Base-by-base conservation (phyloP, 2,329 filamentous ascomycete genomes). In the Plenodomus tracheiphilus region DNA sequence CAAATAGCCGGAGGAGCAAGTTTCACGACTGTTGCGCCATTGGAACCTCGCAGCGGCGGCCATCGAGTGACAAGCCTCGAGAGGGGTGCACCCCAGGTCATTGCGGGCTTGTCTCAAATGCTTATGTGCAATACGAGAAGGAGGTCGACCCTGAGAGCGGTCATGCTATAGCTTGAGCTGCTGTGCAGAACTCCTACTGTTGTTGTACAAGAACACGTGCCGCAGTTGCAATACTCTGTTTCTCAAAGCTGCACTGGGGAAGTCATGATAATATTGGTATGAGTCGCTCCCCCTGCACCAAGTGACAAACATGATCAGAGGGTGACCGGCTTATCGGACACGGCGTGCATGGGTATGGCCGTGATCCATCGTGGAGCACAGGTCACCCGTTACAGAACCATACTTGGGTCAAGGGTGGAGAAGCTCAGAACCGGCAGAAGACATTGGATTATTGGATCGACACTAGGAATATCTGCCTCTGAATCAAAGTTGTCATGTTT, bases 1-100 rank as follows among this genome's bases (percentile, higher is more conserved):
- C 43, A 54, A 51, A 52, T 52, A 55, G 37, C 34, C 46, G 46
- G 45, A 45, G 38, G 39, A 49, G 41, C 49, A 39, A 53, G 60
- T 63, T 57, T 63, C 60, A 62, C 41, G 47, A 39, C 36, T 51
- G 50, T 59, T 51, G 47, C 56, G 53, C 58, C 52, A 45, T 47
- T 13, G 25, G n/a, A 30, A 30, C 47, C 47, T 19, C 35, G 25
- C 38, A 28, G 40, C 40, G 51, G 41, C 49, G 42, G 41, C 41
- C 51, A 54, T 46, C 54, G 43, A 55, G 54, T 44, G 39, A 49
- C 49, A 63, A 58, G 50, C 56, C 48, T 54, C 40, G 32, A 43
- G 34, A 30, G 44, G 49, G 53, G 49, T 43, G 22, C 16, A 43
- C 15, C 20, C 39, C 28, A 28, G 41, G 46, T 5, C 35, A 39